These are phyloP conservation scores for Castanopsis chinensis DNA, from an alignment of 306 rosid species.

Conservation along the genomic window DNA sequence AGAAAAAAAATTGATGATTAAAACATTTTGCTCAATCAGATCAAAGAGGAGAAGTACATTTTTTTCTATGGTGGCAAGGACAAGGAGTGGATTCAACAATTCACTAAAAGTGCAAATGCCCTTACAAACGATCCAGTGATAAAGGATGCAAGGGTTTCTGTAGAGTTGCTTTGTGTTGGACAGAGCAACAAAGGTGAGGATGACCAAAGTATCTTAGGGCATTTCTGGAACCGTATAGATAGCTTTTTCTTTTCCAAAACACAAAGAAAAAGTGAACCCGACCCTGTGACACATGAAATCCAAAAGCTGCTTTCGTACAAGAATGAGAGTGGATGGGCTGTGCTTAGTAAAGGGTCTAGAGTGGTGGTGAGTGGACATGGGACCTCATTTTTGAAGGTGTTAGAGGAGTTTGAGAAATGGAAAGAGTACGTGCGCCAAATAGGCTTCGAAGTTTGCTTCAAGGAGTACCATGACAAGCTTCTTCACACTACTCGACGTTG, in stretches of 20 bases:
- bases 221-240: slow-evolving; percentile 34
- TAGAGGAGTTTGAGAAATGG: slow-evolving; percentile 64
- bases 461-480: slow-evolving; percentile 14
- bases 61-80: slow-evolving; percentile 46
- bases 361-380: slow-evolving; percentile 58
- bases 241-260: slow-evolving; percentile 24
- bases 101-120: slow-evolving; percentile 16
- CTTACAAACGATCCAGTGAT: slow-evolving; percentile 23
- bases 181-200: slow-evolving; percentile 31
- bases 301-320: slow-evolving; percentile 63
- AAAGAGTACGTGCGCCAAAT: slow-evolving; percentile 22
- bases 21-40: slow-evolving; percentile 10
- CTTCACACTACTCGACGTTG: slow-evolving; percentile 5
- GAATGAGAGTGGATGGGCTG: slow-evolving; percentile 68
- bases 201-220: slow-evolving; percentile 19
- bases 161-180: slow-evolving; percentile 29
- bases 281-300: slow-evolving; percentile 44
- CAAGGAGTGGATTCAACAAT: slow-evolving; percentile 30
- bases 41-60: slow-evolving; percentile 36
- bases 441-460: slow-evolving; percentile 25
- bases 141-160: slow-evolving; percentile 20
- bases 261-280: not conserved
- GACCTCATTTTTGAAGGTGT: slow-evolving; percentile 32
- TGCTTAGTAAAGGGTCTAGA: slow-evolving; percentile 48
- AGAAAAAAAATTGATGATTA: not conserved